Base-by-base conservation (phyloP, 2,329 filamentous ascomycete genomes). In the Botryotinia globosa region DNA sequence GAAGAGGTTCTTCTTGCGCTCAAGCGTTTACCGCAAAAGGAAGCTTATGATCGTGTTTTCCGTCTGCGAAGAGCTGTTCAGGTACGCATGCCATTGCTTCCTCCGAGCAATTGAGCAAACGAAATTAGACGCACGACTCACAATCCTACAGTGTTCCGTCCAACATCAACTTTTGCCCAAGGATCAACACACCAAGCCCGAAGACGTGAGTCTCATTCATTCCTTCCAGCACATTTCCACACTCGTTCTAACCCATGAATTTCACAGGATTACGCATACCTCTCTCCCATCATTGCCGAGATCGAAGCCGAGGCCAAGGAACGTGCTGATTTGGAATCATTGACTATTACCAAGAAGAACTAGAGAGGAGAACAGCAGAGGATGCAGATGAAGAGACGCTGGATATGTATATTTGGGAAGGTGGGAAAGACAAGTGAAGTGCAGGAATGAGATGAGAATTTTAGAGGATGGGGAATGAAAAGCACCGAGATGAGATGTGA, bases 11-110 rank as follows among this genome's bases (percentile, higher is more conserved):
- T 96, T 84, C 88, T 91, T 79, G 96, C 96, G 76, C 89, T 99
- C 81, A 92, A 93, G 88, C 94, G 96, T 83, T 92, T 99, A 75
- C 89, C 92, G 73, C 88, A 93, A 80, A 93, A 97, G 87, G 93
- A 96, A 83, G 88, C 91, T 80, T 98, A 98, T 86, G 96, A 99
- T 87, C 95, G 96, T 83, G 90, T 98, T 83, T 99, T 94, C 91
- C 94, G 96, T 82, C 90, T 99, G 84, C 93, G 96, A 86, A 91
- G 96, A 85, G 95, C 96, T 80, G 91, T 97, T 85, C 96, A 99
- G 88, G 91, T 92, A 85, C 76, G 82, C 74, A 85, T 76, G 82
- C 74, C 45, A 76, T 66, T 65, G 32, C 62, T 39, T 56, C 12
- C 39, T 37, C n/a, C 32, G 63, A 61, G n/a, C 20, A 22, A 62